phyloP scores from a whole-genome alignment of 306 rosid genomes.

The Prunus padus region DNA sequence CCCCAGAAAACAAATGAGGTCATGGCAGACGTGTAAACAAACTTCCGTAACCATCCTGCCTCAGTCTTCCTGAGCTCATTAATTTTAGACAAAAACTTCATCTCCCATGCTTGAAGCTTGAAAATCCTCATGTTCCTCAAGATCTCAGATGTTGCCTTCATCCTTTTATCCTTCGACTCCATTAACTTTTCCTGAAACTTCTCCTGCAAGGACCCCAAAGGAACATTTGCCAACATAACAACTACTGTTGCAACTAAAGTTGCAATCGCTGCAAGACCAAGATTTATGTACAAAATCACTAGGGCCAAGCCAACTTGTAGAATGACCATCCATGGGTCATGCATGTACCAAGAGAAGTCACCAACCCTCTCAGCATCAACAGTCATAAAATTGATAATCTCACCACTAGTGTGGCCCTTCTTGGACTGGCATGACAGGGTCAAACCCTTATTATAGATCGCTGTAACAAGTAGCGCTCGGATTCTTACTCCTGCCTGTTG shows the following conservation, averaged over 20 bases:
- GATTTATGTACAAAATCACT: slow-evolving; percentile 59
- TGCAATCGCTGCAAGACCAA: slow-evolving; percentile 71
- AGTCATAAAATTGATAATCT: slow-evolving; percentile 76
- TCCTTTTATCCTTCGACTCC: slow-evolving; percentile 78
- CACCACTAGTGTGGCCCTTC: slow-evolving; percentile 58
- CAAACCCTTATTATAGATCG: slow-evolving; percentile 65
- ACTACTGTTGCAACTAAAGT: slow-evolving; percentile 60
- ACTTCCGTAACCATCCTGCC: slow-evolving; percentile 64
- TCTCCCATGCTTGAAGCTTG: slow-evolving; percentile 90
- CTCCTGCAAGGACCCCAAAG: slow-evolving; percentile 62
- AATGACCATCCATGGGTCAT: slow-evolving; percentile 64
- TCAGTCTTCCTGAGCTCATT: slow-evolving; percentile 53
- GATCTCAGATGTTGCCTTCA: slow-evolving; percentile 79
- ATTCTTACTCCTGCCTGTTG: slow-evolving; percentile 61
- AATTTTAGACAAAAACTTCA: slow-evolving; percentile 77
- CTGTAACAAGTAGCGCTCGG: slow-evolving; percentile 52
- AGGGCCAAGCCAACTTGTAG: slow-evolving; percentile 67
- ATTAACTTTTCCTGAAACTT: slow-evolving; percentile 71
- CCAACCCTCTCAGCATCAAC: slow-evolving; percentile 83
- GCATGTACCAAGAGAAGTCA: slow-evolving; percentile 62
- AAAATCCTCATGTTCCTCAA: slow-evolving; percentile 83
- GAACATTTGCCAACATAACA: slow-evolving; percentile 68
- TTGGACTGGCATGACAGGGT: slow-evolving; percentile 63
- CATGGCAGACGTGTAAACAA: slow-evolving; percentile 39
- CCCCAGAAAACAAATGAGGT: slow-evolving; percentile 55